These are phyloP conservation scores for Rehmannia glutinosa DNA, from an alignment of 257 asterid species.

Conservation along the genomic window DNA sequence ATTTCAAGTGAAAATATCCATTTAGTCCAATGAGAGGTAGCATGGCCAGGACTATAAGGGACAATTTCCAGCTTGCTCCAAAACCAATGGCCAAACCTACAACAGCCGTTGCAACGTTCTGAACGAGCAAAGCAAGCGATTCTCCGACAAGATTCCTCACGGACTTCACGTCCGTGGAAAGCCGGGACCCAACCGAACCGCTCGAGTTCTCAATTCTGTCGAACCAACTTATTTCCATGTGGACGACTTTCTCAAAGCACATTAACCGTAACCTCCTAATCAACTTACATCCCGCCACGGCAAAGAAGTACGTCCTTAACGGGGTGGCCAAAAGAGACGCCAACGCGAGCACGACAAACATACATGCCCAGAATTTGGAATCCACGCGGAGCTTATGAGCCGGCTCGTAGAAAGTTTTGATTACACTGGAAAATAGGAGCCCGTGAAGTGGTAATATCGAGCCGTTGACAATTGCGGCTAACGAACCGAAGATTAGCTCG, in stretches of 20 bases:
- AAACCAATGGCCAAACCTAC: constrained; percentile 50
- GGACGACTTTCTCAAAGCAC: constrained; percentile 62
- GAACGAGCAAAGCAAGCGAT: constrained; percentile 49
- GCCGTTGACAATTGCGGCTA: constrained; percentile 52
- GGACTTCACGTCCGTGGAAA: constrained; percentile 45
- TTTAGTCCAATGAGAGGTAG: constrained; percentile 60
- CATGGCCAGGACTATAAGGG: constrained; percentile 36
- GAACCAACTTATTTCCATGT: constrained; percentile 68
- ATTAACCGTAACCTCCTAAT: constrained; percentile 44
- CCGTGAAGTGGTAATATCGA: constrained; percentile 49
- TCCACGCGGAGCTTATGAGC: constrained; percentile 37
- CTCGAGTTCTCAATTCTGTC: constrained; percentile 47
- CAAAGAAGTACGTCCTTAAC: constrained; percentile 43
- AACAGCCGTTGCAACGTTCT: constrained; percentile 43
- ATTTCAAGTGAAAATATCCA: constrained; percentile 59
- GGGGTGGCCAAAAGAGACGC: constrained; percentile 43
- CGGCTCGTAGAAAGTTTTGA: constrained; percentile 45
- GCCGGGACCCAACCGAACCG: constrained; percentile 28
- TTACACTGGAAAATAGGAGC: constrained; percentile 34
- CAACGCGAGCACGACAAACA: constrained; percentile 43
- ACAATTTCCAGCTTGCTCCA: constrained; percentile 52
- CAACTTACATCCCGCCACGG: constrained; percentile 57
- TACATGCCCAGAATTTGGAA: constrained; percentile 51
- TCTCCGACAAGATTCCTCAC: constrained; percentile 59
- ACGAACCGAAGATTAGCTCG: constrained; percentile 38